Base-by-base conservation (phyloP, 108 stramenopile genomes). In the Skeletonema marinoi region DNA sequence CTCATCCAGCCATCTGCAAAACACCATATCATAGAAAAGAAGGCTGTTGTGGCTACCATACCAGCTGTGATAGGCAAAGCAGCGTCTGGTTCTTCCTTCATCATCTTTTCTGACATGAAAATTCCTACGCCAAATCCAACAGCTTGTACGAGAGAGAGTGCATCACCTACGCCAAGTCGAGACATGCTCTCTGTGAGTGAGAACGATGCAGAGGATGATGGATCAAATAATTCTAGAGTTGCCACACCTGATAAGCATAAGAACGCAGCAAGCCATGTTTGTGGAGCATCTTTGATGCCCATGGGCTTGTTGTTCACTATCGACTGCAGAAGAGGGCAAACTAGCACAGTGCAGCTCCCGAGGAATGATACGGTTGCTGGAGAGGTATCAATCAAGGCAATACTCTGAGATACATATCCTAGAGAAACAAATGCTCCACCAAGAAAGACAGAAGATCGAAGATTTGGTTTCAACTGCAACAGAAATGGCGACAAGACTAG, bases 111-210 rank as follows among this genome's bases (percentile, higher is more conserved):
- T 9, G 85, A 73, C 67, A 80, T 62, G 39, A 72, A 74, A 30
- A 87, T 70, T 6, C 75, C 64, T 3, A 71, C 73, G 29, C 86
- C 86, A 33, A 87, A 87, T 11, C 86, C 83, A n/a, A 87, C 48
- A 12, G 82, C 83, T 42, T 83, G 82, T 14, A 87, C 3, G 6
- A 84, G 38, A 21, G 83, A 72, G 8, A 81, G 60, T 1, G 64
- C 70, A 72, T 84, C 83, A 13, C 86, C 86, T 8, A 30, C 44
- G 17, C 77, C 78, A 29, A 80, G 36, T 31, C 58, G 65, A 17
- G 66, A 70, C 16, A 73, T 62, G 16, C 35, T 54, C 10, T 29
- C 32, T 32, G 39, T 2, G 5, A 44, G n/a, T 0, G 63, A 51
- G 39, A 42, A 56, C 63, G 63, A 44, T 17, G 63, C 36, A 10